These are phyloP conservation scores for Gentiana macrophylla DNA, from an alignment of 257 asterid genomes.

Conservation along the genomic window DNA sequence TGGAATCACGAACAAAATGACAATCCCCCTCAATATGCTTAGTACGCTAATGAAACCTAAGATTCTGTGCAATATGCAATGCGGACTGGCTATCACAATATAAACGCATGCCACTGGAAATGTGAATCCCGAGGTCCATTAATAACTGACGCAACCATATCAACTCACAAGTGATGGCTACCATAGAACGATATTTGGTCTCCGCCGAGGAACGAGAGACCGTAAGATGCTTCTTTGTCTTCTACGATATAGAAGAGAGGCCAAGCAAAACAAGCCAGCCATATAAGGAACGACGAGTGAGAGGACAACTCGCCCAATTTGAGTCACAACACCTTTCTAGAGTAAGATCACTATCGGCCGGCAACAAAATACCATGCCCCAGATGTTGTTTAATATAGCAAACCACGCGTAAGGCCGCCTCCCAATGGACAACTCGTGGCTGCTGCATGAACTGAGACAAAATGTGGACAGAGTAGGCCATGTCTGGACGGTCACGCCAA, in stretches of 20 bases:
- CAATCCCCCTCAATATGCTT: not conserved
- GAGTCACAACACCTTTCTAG: not conserved
- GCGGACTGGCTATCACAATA: not conserved
- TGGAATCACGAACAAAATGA: not conserved
- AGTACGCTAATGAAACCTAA: not conserved
- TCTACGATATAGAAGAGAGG: not conserved
- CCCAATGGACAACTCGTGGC: too few relatives aligned
- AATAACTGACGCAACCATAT: not conserved
- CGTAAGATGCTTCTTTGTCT: not conserved
- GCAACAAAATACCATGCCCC: not conserved
- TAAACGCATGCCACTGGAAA: not conserved
- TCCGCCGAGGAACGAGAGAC: too few relatives aligned
- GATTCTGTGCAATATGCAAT: not conserved
- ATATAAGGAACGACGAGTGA: not conserved
- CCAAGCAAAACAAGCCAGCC: not conserved
- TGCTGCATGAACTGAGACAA: too few relatives aligned
- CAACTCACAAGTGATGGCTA: not conserved
- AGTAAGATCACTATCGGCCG: not conserved
- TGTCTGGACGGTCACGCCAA: not conserved
- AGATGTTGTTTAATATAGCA: not conserved
- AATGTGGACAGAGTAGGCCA: not conserved
- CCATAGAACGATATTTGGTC: too few relatives aligned
- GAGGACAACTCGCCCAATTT: not conserved
- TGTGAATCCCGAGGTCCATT: not conserved
- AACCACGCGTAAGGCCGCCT: not conserved